Evolutionary conservation across 805 yeast species (phyloP), one percentile per base, ranked within the genome.

Genomic region (Candida nitratophila): DNA sequence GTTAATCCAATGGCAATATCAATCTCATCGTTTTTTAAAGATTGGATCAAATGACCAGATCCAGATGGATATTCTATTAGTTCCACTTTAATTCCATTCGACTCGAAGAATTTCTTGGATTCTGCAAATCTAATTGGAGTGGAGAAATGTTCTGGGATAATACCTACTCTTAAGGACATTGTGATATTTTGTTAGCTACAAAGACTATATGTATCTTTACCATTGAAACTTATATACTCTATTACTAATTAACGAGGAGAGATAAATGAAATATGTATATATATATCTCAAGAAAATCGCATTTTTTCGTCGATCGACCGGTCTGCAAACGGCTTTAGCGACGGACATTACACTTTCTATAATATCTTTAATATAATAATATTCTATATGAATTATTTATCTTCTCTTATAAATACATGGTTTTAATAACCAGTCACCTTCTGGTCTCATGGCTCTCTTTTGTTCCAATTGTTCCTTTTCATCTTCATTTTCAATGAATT

Each of bases 331-430:
- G n/a, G n/a, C n/a, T n/a, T n/a, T n/a, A n/a, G n/a, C n/a, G n/a
- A n/a, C n/a, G n/a, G n/a, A n/a, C n/a, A n/a, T n/a, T n/a, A n/a
- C n/a, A n/a, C n/a, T n/a, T n/a, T n/a, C n/a, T n/a, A n/a, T n/a
- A n/a, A n/a, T n/a, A n/a, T n/a, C n/a, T n/a, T n/a, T n/a, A n/a
- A n/a, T n/a, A n/a, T n/a, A n/a, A n/a, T n/a, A n/a, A n/a, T n/a
- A n/a, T n/a, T n/a, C n/a, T n/a, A n/a, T n/a, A n/a, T n/a, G n/a
- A n/a, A n/a, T n/a, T n/a, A n/a, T n/a, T n/a, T 60, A 86, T 53
- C 96, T 76, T 66, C 95, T 77, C 62, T 93, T 93, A 65, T 93
- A 93, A 47, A 93, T 86, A 67, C 99, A 93, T 3, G 99, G 99
- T 62, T 91, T 93, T 51, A 93, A 71, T 47, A 91, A 67, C 95